These are phyloP conservation scores for Coprinopsis marcescibilis DNA, from an alignment of 768 basidiomycete genomes.

Conservation along the genomic window DNA sequence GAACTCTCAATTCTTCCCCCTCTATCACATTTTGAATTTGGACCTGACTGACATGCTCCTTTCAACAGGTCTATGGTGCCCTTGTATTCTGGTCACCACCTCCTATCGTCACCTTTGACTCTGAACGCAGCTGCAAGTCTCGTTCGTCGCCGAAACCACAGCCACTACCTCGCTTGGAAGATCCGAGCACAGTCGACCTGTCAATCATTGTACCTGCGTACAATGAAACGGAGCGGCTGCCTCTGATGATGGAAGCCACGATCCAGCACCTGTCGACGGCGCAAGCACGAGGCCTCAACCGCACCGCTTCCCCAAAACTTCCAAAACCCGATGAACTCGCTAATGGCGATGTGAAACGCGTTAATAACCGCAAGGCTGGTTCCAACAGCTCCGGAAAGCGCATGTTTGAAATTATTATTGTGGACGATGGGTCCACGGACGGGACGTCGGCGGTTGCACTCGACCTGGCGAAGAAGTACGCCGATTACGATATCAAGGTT, in stretches of 20 bases:
- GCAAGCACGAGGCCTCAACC: not conserved
- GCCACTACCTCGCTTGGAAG: constrained; percentile 52
- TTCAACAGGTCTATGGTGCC: constrained; percentile 55
- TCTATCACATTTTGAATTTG: constrained; percentile 1
- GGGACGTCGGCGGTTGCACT: constrained; percentile 64
- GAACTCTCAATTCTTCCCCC: constrained; percentile 16
- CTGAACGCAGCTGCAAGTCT: constrained; percentile 68
- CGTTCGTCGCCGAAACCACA: constrained; percentile 47
- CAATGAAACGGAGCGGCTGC: constrained; percentile 85
- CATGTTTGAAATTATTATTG: constrained; percentile 76
- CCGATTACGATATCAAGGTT: constrained; percentile 63
- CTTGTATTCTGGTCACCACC: constrained; percentile 74
- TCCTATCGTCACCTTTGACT: constrained; percentile 52
- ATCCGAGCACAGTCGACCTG: constrained; percentile 59
- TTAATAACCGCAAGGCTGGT: constrained; percentile 16
- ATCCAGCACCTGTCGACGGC: constrained; percentile 50
- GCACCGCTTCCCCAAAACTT: not conserved
- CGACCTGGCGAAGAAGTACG: constrained; percentile 50
- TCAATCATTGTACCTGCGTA: constrained; percentile 87
- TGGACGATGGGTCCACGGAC: constrained; percentile 88
- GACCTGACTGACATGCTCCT: too few relatives aligned
- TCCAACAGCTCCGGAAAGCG: constrained; percentile 32
- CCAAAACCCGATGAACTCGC: not conserved
- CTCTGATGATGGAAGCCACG: constrained; percentile 74
- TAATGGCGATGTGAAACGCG: not conserved